Evolutionary conservation across 768 basidiomycete species (phyloP).

Genomic region (Tulasnella sp.): DNA sequence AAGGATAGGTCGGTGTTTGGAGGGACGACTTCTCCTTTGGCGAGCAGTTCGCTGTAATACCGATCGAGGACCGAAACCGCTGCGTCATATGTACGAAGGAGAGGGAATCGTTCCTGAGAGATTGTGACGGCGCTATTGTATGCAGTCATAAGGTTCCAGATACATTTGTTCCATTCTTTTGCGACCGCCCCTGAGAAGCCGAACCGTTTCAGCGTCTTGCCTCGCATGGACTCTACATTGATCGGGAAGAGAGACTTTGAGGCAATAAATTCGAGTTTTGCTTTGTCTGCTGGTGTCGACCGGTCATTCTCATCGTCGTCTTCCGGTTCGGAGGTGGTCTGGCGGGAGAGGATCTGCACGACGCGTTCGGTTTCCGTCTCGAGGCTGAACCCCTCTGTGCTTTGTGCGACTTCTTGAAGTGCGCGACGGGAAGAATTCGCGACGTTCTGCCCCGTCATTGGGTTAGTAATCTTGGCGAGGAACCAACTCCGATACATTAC

Average conservation of each 20-base stretch:
- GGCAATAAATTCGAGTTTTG: neutral
- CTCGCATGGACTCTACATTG: neutral
- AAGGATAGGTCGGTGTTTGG: neutral
- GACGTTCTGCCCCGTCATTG: constrained; percentile 31
- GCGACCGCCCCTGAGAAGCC: neutral
- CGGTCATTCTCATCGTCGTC: neutral
- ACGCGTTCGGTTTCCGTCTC: too few species aligned
- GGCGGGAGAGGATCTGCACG: neutral
- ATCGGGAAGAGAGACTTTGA: constrained; percentile 5
- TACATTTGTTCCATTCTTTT: neutral
- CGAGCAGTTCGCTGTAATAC: constrained; percentile 26
- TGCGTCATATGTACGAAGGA: constrained; percentile 46
- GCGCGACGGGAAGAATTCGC: constrained; percentile 37
- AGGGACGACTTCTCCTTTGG: constrained; percentile 29
- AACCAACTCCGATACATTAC: neutral
- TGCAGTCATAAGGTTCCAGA: neutral
- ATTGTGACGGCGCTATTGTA: neutral
- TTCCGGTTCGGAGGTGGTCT: neutral
- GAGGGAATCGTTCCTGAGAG: constrained; percentile 23
- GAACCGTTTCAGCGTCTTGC: neutral
- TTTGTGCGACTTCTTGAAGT: neutral
- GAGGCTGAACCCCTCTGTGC: neutral
- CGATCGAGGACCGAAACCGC: constrained; percentile 42
- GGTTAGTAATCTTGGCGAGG: neutral
- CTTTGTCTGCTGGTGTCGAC: neutral